Conservation (phyloP, 352 stramenopile species). For the Phytophthora cajani region DNA sequence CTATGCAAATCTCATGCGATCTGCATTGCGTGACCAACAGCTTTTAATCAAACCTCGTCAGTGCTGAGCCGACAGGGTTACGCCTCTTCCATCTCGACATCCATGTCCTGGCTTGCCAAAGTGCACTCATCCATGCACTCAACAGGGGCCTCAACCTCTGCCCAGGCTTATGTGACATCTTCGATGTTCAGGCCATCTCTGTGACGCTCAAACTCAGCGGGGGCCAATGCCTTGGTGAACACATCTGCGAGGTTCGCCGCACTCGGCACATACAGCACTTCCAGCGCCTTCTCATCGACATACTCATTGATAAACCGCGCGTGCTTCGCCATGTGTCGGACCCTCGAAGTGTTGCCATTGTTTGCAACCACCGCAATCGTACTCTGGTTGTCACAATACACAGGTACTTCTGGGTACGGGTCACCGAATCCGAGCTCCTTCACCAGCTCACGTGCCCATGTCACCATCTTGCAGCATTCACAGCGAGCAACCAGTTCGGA, state of each 20-base stretch:
- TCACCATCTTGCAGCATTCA: constrained; percentile 10
- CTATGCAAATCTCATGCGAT: neutral
- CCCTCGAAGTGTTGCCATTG: constrained; percentile 10
- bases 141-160: neutral
- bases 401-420: neutral
- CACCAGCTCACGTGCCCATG: constrained; percentile 1
- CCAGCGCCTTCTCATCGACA: neutral
- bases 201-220: constrained; percentile 9
- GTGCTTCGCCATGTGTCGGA: constrained; percentile 10
- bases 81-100: neutral
- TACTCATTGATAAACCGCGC: constrained; percentile 10
- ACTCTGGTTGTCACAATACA: constrained; percentile 15
- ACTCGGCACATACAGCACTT: neutral
- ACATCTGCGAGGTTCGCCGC: neutral
- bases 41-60: too few species aligned
- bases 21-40: neutral
- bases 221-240: constrained; percentile 1
- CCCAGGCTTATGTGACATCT: constrained; percentile 2
- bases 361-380: constrained; percentile 4
- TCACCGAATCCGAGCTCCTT: neutral
- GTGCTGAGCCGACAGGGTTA: neutral
- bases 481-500: constrained; percentile 4
- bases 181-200: neutral
- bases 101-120: neutral
- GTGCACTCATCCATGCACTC: neutral